phyloP scores from a whole-genome alignment of 768 basidiomycete species.

The Psilocybe cyanescens region DNA sequence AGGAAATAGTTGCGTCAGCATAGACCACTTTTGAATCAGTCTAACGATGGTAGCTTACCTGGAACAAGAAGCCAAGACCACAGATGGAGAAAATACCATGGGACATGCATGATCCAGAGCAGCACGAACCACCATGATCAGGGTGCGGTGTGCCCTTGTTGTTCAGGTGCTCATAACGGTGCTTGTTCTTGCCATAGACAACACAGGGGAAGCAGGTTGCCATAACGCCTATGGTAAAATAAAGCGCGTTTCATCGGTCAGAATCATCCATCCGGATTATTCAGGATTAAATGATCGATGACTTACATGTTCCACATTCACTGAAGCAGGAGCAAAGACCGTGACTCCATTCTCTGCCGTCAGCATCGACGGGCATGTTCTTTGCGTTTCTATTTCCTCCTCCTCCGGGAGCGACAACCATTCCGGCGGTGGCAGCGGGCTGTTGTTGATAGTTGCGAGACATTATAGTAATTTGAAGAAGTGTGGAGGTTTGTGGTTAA shows the following conservation, averaged over 20 bases:
- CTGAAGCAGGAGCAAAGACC: conserved; percentile 35
- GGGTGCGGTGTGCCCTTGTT: conserved; percentile 40
- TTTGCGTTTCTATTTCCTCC: conserved; percentile 40
- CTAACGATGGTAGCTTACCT: conserved; percentile 28
- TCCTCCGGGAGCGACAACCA: conserved; percentile 28
- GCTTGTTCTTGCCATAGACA: conserved; percentile 42
- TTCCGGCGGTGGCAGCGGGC: conserved; percentile 22
- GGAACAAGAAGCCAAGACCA: conserved; percentile 41
- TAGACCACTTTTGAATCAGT: too few species aligned
- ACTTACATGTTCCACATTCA: conserved; percentile 35
- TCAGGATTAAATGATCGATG: too few species aligned
- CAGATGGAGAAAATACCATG: conserved; percentile 32
- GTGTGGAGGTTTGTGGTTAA: neutral
- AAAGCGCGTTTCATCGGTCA: neutral
- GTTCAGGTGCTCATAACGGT: conserved; percentile 41
- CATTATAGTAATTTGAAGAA: conserved; percentile 9
- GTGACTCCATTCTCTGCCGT: conserved; percentile 42
- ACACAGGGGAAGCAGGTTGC: conserved; percentile 45
- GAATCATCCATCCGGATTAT: neutral
- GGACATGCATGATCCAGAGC: conserved; percentile 38
- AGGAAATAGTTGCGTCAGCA: too few species aligned
- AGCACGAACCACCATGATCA: conserved; percentile 32
- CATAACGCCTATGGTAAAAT: conserved; percentile 29
- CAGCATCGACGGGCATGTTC: conserved; percentile 32
- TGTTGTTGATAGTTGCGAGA: conserved; percentile 23